phyloP scores from a whole-genome alignment of 306 rosid genomes.

The Inga oerstediana region DNA sequence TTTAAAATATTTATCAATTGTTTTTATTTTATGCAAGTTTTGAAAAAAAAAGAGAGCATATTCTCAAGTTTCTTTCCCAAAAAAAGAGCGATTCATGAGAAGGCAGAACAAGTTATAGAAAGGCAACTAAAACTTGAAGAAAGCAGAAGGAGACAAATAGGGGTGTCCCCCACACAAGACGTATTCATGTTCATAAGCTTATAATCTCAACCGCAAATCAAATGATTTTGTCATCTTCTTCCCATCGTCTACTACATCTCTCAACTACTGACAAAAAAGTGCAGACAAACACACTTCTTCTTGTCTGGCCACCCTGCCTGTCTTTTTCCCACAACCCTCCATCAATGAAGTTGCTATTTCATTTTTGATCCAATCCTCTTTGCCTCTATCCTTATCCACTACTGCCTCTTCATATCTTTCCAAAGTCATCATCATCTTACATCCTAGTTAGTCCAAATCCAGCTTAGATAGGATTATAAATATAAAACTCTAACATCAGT shows the following conservation, averaged over 20 bases:
- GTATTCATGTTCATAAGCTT: background rate
- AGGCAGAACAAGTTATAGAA: background rate
- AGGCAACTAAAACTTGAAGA: background rate
- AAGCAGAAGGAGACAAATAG: background rate
- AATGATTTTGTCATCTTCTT: constrained; percentile 18
- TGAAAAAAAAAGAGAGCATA: background rate
- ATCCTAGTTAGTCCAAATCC: background rate
- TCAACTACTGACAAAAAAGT: constrained; percentile 12
- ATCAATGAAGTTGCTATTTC: constrained; percentile 45
- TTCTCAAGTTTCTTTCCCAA: background rate
- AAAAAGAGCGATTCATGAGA: background rate
- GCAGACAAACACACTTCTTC: constrained; percentile 11
- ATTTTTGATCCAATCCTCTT: constrained; percentile 42
- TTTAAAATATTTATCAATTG: background rate
- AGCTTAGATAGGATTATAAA: background rate
- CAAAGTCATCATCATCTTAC: background rate
- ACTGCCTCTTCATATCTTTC: background rate
- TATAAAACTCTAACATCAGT: background rate
- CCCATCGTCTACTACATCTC: background rate
- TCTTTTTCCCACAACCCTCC: constrained; percentile 44
- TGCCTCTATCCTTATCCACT: constrained; percentile 29
- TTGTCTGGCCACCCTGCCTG: constrained; percentile 36
- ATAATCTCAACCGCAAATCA: constrained; percentile 19
- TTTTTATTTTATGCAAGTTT: background rate
- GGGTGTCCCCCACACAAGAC: background rate